Base-by-base conservation (phyloP, 345 rosid species). In the Hibiscus tridactylites region DNA sequence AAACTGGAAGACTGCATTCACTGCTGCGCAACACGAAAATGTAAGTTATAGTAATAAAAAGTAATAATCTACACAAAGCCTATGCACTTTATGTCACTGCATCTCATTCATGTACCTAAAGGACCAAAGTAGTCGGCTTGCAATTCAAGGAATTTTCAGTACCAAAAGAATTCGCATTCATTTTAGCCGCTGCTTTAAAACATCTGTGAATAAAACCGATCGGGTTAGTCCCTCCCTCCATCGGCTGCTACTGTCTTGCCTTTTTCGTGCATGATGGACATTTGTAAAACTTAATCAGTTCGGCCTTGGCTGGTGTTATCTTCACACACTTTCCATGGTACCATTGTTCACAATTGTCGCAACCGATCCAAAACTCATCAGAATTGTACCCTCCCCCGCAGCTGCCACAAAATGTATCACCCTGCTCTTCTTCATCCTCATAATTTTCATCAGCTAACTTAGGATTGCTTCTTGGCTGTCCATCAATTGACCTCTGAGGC, bases 321-420 rank as follows among this genome's bases (percentile, higher is more conserved):
- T 88, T 88, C 77, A 91, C 96, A 31, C 96, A 91, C 70, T 88
- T 93, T n/a, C 94, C 96, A 35, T 93, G 98, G 84, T 85, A 93
- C 97, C 98, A 93, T 79, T 83, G 81, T 76, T 93, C 97, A 10
- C 93, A 91, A 6, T 89, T 77, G 70, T 91, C 98, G 19, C 97
- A 90, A 21, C 97, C 85, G 9, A 94, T 94, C 98, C 96, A 94
- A 71, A 91, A 91, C 83, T 91, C 92, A 15, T 88, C 91, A 0
- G 87, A 80, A 24, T 81, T 91, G 85, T 90, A 90, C 69, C 87
- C 87, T 58, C 91, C 93, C 7, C 92, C 93, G 17, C 98, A 94
- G 83, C 87, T 83, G 46, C 96, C 98, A 65, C 98, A 91, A 1
- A 84, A 81, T 1, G 98, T 88, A 42, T 88, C 93, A 28, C 88